Percentiles rank a stretch among this genome's conserved stretches.
Evolutionary conservation across 345 rosid species (phyloP).

Genomic region (Leavenworthia alabamica): DNA sequence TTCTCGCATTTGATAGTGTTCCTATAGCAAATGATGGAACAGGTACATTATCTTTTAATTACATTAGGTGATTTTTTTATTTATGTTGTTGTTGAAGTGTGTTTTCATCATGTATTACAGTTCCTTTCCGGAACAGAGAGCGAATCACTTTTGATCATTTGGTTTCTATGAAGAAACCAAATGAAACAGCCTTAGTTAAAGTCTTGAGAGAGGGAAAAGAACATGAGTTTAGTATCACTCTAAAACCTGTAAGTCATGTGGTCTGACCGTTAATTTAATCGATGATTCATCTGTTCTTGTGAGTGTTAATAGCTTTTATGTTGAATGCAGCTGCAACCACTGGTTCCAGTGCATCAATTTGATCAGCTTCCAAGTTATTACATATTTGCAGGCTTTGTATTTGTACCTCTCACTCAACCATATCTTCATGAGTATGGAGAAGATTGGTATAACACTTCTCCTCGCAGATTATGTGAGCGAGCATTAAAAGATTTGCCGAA

Average conservation of each 20-base stretch:
- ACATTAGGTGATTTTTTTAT: background rate
- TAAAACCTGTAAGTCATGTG: slow-evolving; percentile 61
- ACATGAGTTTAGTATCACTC: slow-evolving; percentile 48
- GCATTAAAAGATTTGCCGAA: slow-evolving; percentile 72
- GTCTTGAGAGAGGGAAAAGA: slow-evolving; percentile 62
- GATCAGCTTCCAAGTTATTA: slow-evolving; percentile 82
- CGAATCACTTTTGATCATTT: slow-evolving; percentile 82
- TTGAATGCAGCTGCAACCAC: slow-evolving; percentile 65
- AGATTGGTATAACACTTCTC: slow-evolving; percentile 87
- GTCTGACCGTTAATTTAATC: background rate
- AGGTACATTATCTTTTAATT: slow-evolving; percentile 34
- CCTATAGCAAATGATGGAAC: slow-evolving; percentile 88
- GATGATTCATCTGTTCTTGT: background rate
- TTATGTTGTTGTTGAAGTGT: background rate
- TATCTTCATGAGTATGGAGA: slow-evolving; percentile 90
- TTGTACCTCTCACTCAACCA: slow-evolving; percentile 80
- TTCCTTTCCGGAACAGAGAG: slow-evolving; percentile 79
- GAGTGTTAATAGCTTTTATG: background rate
- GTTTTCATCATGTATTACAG: slow-evolving; percentile 37
- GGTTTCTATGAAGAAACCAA: slow-evolving; percentile 86
- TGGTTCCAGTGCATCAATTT: slow-evolving; percentile 86
- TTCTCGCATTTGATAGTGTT: slow-evolving; percentile 72
- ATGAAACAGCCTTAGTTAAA: slow-evolving; percentile 54
- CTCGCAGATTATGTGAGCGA: slow-evolving; percentile 71
- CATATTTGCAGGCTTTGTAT: slow-evolving; percentile 91